Evolutionary conservation across 305 asterid genomes (phyloP).

Genomic region (Fraxinus paxiana): DNA sequence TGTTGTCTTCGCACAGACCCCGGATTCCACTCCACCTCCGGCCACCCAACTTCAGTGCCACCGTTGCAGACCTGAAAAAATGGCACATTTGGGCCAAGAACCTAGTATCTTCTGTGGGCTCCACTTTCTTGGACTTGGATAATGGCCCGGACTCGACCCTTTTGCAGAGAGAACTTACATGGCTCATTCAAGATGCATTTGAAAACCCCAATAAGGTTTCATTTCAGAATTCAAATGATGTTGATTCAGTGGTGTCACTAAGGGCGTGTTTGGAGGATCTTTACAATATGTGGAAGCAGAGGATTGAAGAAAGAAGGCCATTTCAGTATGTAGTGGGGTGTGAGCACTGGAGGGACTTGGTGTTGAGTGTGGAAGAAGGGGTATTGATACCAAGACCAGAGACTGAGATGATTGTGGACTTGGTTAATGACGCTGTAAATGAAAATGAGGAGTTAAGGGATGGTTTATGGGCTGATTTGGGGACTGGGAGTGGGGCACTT

Average conservation of each 20-base stretch:
- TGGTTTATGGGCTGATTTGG: conserved; percentile 86
- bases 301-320: conserved; percentile 64
- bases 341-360: conserved; percentile 90
- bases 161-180: conserved; percentile 65
- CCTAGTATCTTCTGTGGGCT: conserved; percentile 52
- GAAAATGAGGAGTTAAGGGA: conserved; percentile 33
- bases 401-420: conserved; percentile 72
- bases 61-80: conserved; percentile 47
- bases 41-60: conserved; percentile 51
- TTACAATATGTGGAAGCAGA: conserved; percentile 61
- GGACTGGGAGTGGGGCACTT: conserved; percentile 94
- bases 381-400: conserved; percentile 91
- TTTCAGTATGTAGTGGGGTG: conserved; percentile 86
- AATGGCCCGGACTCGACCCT: conserved; percentile 68
- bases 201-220: conserved; percentile 37
- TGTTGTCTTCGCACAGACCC: conserved; percentile 35
- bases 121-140: conserved; percentile 55
- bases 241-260: conserved; percentile 23
- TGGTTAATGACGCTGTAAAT: conserved; percentile 50
- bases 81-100: conserved; percentile 78
- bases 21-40: conserved; percentile 60
- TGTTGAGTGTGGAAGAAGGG: conserved; percentile 79
- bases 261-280: conserved; percentile 64
- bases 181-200: conserved; percentile 67
- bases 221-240: conserved; percentile 9